Percentiles rank a stretch among this genome's conserved stretches.
These are phyloP conservation scores for Nephelium lappaceum DNA, from an alignment of 345 rosid species.

Conservation along the genomic window DNA sequence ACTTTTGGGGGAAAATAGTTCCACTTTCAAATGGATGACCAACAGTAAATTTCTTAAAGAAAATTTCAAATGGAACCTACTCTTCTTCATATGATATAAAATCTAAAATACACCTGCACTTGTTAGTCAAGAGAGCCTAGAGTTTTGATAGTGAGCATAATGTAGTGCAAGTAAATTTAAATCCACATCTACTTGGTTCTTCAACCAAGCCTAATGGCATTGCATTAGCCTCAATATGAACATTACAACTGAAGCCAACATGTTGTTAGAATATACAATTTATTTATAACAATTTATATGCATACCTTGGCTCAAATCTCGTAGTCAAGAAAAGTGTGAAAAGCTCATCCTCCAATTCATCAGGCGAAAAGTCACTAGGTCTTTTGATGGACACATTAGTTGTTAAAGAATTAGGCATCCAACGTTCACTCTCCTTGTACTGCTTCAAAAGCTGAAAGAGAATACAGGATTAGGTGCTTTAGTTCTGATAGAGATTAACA, in stretches of 20 bases:
- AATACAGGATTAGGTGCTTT: conserved; percentile 16
- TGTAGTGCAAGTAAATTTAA: neutral
- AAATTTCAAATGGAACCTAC: neutral
- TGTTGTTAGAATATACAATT: conserved; percentile 1
- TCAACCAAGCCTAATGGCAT: neutral
- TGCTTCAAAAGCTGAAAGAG: conserved; percentile 57
- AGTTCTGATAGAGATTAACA: conserved; percentile 6
- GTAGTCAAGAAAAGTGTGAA: conserved; percentile 51
- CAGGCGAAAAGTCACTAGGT: conserved; percentile 48
- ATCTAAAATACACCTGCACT: neutral
- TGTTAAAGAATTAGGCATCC: conserved; percentile 46
- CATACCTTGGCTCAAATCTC: conserved; percentile 66
- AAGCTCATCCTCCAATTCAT: conserved; percentile 62
- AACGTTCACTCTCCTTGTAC: conserved; percentile 56
- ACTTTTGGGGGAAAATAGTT: neutral
- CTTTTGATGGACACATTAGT: conserved; percentile 15
- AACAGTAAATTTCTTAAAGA: neutral
- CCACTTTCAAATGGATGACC: neutral
- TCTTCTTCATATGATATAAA: neutral
- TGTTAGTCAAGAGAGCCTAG: neutral
- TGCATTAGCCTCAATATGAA: neutral
- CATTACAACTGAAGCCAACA: neutral
- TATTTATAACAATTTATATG: conserved; percentile 18
- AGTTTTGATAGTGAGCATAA: neutral
- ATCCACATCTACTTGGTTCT: neutral